phyloP scores from a whole-genome alignment of 352 stramenopile species.

The Globisporangium abappressorium region DNA sequence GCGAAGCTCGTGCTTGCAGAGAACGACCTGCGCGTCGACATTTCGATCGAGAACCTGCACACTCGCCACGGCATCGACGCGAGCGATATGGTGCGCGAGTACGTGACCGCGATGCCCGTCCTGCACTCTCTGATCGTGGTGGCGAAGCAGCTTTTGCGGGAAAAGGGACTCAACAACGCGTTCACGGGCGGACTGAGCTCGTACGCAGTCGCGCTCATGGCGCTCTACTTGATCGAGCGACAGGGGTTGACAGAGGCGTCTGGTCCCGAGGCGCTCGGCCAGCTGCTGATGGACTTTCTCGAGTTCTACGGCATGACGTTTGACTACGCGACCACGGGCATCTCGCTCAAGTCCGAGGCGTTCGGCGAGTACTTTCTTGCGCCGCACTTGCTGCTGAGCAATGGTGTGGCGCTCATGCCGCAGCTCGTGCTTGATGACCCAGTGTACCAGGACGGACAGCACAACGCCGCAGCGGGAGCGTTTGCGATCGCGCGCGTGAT shows the following conservation, averaged over 20 bases:
- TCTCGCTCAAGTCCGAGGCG: slow-evolving; percentile 75
- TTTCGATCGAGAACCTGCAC: slow-evolving; percentile 88
- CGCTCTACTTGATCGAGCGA: slow-evolving; percentile 76
- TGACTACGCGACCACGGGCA: slow-evolving; percentile 68
- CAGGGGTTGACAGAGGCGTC: slow-evolving; percentile 26
- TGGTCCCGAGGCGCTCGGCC: slow-evolving; percentile 40
- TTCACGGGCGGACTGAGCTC: slow-evolving; percentile 88
- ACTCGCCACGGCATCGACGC: slow-evolving; percentile 77
- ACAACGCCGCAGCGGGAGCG: slow-evolving; percentile 73
- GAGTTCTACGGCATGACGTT: slow-evolving; percentile 89
- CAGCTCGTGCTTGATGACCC: slow-evolving; percentile 85
- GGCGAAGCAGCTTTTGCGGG: slow-evolving; percentile 82
- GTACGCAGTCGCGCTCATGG: slow-evolving; percentile 85
- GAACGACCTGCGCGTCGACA: slow-evolving; percentile 74
- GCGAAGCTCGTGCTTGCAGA: slow-evolving; percentile 73
- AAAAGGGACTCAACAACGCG: slow-evolving; percentile 87
- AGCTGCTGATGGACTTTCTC: slow-evolving; percentile 84
- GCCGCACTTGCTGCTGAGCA: slow-evolving; percentile 35
- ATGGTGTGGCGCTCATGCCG: slow-evolving; percentile 49
- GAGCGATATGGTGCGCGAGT: slow-evolving; percentile 76
- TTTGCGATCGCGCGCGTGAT: slow-evolving; percentile 80
- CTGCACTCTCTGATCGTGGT: slow-evolving; percentile 83
- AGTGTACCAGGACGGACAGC: slow-evolving; percentile 69
- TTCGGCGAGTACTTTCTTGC: slow-evolving; percentile 79
- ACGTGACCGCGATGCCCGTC: slow-evolving; percentile 59